Conservation (phyloP, 805 yeast genomes). For the Lachancea kluyveri region DNA sequence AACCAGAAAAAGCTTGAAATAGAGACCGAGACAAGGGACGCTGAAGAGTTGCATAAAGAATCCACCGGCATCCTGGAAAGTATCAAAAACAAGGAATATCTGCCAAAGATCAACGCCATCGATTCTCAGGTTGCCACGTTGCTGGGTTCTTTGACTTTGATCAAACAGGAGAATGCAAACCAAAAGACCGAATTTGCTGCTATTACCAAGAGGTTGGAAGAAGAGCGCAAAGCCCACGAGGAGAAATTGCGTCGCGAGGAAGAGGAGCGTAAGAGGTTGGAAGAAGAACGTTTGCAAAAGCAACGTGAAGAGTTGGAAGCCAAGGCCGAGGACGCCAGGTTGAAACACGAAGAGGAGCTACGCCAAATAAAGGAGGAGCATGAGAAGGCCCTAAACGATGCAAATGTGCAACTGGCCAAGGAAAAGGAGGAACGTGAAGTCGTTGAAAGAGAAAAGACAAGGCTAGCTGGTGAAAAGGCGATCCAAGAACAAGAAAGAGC, state of each 20-base stretch:
- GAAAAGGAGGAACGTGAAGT: conserved; percentile 13
- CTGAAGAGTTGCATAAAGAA: conserved; percentile 13
- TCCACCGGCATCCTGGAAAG: conserved; percentile 15
- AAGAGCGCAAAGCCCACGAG: conserved; percentile 23
- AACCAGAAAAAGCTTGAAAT: conserved; percentile 12
- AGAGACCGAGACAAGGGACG: conserved; percentile 15
- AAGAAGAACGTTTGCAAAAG: conserved; percentile 18
- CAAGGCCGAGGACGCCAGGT: conserved; percentile 13
- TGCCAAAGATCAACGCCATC: conserved; percentile 21
- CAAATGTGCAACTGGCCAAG: conserved; percentile 7
- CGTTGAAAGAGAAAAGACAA: conserved; percentile 9
- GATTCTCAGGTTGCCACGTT: conserved; percentile 18
- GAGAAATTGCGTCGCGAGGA: conserved; percentile 20
- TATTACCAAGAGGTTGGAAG: conserved; percentile 24
- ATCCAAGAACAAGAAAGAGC: conserved; percentile 11
- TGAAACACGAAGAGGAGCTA: conserved; percentile 21
- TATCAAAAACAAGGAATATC: conserved; percentile 19
- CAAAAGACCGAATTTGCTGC: conserved; percentile 22
- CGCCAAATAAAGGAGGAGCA: conserved; percentile 15
- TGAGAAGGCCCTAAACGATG: conserved; percentile 13
- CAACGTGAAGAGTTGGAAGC: conserved; percentile 22
- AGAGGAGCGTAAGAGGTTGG: conserved; percentile 21
- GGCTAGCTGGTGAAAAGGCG: conserved; percentile 12
- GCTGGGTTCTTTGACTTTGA: conserved; percentile 17
- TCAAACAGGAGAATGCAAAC: conserved; percentile 27